phyloP scores from a whole-genome alignment of 768 basidiomycete species.

The Podaxis rugospora region DNA sequence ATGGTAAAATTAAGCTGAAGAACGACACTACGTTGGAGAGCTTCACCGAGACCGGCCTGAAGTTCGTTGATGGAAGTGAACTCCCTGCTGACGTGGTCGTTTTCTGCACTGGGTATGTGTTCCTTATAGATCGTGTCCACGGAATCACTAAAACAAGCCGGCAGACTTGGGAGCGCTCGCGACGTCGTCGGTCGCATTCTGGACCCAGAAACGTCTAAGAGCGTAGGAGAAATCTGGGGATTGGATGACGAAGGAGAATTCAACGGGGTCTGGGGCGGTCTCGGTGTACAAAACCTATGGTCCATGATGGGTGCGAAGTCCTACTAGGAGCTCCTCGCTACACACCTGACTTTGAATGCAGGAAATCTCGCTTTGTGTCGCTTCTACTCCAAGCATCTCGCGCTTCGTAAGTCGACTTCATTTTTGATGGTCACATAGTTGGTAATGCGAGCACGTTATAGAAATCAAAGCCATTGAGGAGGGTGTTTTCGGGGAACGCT shows the following conservation, averaged over 20 bases:
- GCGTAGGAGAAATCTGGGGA: slow-evolving; percentile 55
- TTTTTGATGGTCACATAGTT: neutral
- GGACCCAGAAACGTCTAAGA: slow-evolving; percentile 35
- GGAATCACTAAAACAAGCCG: neutral
- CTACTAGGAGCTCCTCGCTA: neutral
- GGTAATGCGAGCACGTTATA: slow-evolving; percentile 16
- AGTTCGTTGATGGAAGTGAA: slow-evolving; percentile 41
- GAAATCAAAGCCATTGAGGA: slow-evolving; percentile 61
- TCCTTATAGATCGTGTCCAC: slow-evolving; percentile 44
- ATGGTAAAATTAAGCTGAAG: slow-evolving; percentile 67
- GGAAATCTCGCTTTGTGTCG: slow-evolving; percentile 53
- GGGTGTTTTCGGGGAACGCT: slow-evolving; percentile 30
- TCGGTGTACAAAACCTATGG: slow-evolving; percentile 41
- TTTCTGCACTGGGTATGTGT: slow-evolving; percentile 27
- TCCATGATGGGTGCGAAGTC: slow-evolving; percentile 47
- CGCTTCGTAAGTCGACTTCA: slow-evolving; percentile 45
- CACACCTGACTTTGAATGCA: slow-evolving; percentile 13
- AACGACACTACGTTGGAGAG: slow-evolving; percentile 41
- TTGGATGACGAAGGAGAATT: slow-evolving; percentile 60
- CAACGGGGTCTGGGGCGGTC: slow-evolving; percentile 32
- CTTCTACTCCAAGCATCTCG: slow-evolving; percentile 59
- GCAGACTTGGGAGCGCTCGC: slow-evolving; percentile 40
- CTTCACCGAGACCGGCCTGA: slow-evolving; percentile 36
- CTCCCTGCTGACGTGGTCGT: slow-evolving; percentile 35
- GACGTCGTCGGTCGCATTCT: slow-evolving; percentile 35